phyloP scores from a whole-genome alignment of 768 basidiomycete genomes.

The Rhodotorula kratochvilovae region DNA sequence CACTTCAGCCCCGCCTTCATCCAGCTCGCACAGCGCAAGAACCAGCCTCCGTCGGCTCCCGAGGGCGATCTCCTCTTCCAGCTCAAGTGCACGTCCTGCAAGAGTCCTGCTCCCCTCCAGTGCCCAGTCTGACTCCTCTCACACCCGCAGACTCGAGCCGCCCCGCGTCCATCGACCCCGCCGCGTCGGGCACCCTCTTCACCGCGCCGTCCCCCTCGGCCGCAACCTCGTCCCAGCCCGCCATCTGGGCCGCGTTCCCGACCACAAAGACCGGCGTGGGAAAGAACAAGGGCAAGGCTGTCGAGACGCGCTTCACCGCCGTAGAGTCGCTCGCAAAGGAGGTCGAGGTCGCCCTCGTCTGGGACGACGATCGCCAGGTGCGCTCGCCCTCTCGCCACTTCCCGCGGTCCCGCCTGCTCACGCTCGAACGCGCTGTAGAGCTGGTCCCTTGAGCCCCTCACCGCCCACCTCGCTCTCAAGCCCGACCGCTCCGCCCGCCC shows the following conservation, averaged over 20 bases:
- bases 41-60: neutral
- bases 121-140: neutral
- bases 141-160: neutral
- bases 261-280: slow-evolving; percentile 4
- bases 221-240: neutral
- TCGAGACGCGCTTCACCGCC: slow-evolving; percentile 5
- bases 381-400: neutral
- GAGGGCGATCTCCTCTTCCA: slow-evolving; percentile 1
- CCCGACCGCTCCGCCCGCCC: slow-evolving; percentile 8
- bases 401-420: neutral
- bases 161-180: neutral
- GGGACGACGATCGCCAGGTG: slow-evolving; percentile 15
- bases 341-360: slow-evolving; percentile 12
- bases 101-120: neutral
- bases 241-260: slow-evolving; percentile 17
- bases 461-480: slow-evolving; percentile 11
- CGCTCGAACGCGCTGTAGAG: neutral
- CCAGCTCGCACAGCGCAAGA: neutral
- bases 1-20: slow-evolving; percentile 1
- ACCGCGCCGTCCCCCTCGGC: neutral
- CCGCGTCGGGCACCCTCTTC: neutral
- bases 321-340: neutral
- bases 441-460: slow-evolving; percentile 10
- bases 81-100: neutral
- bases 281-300: slow-evolving; percentile 1